Evolutionary conservation across 2,329 filamentous ascomycete genomes (phyloP).

Genomic region (Fonsecaea monophora): DNA sequence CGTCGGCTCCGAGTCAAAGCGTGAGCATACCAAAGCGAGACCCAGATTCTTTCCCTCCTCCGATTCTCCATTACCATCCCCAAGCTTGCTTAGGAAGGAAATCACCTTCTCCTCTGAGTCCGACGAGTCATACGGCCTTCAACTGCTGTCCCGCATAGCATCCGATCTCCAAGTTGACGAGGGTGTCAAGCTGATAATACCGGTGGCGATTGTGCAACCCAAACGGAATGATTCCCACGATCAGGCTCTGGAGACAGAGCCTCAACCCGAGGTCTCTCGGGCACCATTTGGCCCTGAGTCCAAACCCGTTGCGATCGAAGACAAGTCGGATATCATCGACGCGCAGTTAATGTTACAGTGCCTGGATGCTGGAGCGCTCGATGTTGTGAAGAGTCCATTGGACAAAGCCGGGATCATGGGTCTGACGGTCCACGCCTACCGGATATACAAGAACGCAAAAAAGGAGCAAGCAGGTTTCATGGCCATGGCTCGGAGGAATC

Average conservation of each 20-base stretch:
- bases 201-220: constrained; percentile 55
- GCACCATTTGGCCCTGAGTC: constrained; percentile 34
- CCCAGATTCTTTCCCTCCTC: constrained; percentile 43
- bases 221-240: constrained; percentile 39
- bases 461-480: constrained; percentile 75
- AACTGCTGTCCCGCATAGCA: constrained; percentile 56
- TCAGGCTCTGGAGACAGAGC: constrained; percentile 22
- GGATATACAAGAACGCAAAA: constrained; percentile 76
- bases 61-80: constrained; percentile 44
- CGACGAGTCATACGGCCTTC: constrained; percentile 57
- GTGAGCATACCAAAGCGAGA: constrained; percentile 43
- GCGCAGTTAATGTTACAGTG: constrained; percentile 70
- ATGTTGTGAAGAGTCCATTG: constrained; percentile 83
- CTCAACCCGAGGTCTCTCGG: constrained; percentile 23
- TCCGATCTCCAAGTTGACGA: constrained; percentile 59
- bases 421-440: constrained; percentile 82
- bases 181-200: constrained; percentile 57
- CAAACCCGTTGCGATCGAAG: constrained; percentile 39
- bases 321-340: constrained; percentile 51
- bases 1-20: constrained; percentile 54
- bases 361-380: constrained; percentile 82
- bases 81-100: constrained; percentile 42
- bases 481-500: constrained; percentile 70
- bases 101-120: constrained; percentile 53
- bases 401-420: constrained; percentile 75